Conservation (phyloP, 2,329 filamentous ascomycete species). For the Neofusicoccum sp. region DNA sequence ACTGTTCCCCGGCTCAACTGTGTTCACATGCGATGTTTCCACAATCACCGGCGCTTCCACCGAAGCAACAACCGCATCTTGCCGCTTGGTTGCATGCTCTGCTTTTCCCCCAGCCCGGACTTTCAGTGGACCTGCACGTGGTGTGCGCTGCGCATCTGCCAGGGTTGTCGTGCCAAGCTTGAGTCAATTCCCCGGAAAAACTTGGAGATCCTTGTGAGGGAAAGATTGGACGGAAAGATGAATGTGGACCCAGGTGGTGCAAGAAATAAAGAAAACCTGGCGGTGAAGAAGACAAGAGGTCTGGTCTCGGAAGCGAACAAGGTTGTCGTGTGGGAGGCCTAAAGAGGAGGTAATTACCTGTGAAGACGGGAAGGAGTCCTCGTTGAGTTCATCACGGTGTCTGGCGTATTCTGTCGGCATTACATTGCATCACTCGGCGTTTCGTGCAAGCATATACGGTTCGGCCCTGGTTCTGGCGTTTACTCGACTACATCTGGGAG, state of each 20-base stretch:
- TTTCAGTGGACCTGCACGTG: slow-evolving; percentile 39
- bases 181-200: slow-evolving; percentile 10
- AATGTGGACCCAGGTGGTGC: neutral
- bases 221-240: neutral
- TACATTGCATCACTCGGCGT: slow-evolving; percentile 9
- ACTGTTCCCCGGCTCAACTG: slow-evolving; percentile 32
- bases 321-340: slow-evolving; percentile 6
- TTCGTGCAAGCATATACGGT: slow-evolving; percentile 6
- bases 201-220: neutral
- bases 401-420: neutral
- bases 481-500: slow-evolving; percentile 10
- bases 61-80: slow-evolving; percentile 36
- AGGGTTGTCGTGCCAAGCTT: slow-evolving; percentile 33
- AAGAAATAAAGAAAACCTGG: slow-evolving; percentile 11
- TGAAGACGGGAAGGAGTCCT: neutral
- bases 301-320: neutral
- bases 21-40: slow-evolving; percentile 37
- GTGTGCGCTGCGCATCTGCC: slow-evolving; percentile 41
- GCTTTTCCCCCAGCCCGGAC: slow-evolving; percentile 30
- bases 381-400: neutral
- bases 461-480: slow-evolving; percentile 14
- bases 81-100: slow-evolving; percentile 41
- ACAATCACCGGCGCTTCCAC: slow-evolving; percentile 31
- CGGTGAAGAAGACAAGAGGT: slow-evolving; percentile 5
- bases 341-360: neutral